These are phyloP conservation scores for Brassica balearica DNA, from an alignment of 441 rosid species.

Conservation along the genomic window DNA sequence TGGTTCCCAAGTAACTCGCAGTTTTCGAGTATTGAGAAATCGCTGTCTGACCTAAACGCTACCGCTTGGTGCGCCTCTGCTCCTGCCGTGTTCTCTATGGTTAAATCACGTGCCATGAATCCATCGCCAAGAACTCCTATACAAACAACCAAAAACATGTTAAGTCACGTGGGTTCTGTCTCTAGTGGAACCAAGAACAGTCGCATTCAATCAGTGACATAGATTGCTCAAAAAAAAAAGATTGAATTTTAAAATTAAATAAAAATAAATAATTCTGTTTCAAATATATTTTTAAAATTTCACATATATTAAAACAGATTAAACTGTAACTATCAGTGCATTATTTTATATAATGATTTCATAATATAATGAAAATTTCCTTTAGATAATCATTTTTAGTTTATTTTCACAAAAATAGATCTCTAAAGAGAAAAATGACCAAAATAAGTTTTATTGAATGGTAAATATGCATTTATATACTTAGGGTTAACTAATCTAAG, in stretches of 20 bases:
- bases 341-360: no score
- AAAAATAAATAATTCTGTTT: neutral
- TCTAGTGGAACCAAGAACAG: neutral
- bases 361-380: no score
- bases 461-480: no score
- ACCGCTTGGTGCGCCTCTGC: constrained; percentile 89
- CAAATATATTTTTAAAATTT: neutral
- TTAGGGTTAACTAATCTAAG: no score
- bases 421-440: no score
- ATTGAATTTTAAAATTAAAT: neutral
- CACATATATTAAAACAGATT: neutral
- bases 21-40: constrained; percentile 71
- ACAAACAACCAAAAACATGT: constrained; percentile 1
- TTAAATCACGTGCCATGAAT: constrained; percentile 86
- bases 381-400: no score
- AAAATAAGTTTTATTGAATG: no score
- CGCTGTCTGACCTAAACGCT: constrained; percentile 91
- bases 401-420: no score
- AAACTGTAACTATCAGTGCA: neutral
- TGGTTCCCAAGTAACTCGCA: constrained; percentile 92
- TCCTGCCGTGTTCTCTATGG: constrained; percentile 84
- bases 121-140: constrained; percentile 90
- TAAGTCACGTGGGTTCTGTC: neutral
- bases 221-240: neutral
- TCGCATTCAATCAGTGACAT: neutral